Conservation (phyloP, 805 yeast genomes). For the Maudiozyma saulgeensis region DNA sequence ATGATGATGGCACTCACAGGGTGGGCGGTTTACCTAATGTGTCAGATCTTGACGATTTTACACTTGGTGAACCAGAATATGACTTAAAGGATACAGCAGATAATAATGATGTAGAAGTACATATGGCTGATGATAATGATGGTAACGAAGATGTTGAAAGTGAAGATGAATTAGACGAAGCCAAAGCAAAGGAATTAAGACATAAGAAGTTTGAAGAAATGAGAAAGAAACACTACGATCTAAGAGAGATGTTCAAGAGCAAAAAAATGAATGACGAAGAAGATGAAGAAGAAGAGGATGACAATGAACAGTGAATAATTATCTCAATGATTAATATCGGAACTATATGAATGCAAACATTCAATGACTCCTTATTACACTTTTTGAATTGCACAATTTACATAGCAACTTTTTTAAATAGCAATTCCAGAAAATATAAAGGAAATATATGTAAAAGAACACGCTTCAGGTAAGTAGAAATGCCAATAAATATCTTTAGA, state of each 20-base stretch:
- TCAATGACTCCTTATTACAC: no score
- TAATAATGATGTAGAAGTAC: conserved; percentile 26
- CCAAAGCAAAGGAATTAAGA: conserved; percentile 45
- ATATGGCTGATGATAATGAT: conserved; percentile 33
- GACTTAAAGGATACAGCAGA: conserved; percentile 27
- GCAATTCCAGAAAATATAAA: no score
- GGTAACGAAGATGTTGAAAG: conserved; percentile 26
- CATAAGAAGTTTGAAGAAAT: conserved; percentile 64
- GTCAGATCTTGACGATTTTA: conserved; percentile 39
- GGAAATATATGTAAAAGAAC: no score
- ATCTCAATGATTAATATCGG: no score
- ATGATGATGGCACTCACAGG: no score
- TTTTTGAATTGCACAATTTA: no score
- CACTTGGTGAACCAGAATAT: conserved; percentile 48
- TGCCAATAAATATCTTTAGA: no score
- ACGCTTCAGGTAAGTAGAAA: no score
- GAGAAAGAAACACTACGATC: conserved; percentile 73
- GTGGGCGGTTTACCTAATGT: conserved; percentile 17
- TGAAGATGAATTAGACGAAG: conserved; percentile 31
- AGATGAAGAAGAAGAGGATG: conserved; percentile 28
- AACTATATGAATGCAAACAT: no score
- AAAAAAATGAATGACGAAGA: conserved; percentile 12
- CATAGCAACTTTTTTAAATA: no score
- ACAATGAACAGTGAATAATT: conserved; percentile 7
- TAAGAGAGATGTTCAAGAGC: conserved; percentile 34